These are phyloP conservation scores for Apiospora saccharicola DNA, from an alignment of 2,329 filamentous ascomycete genomes.

Conservation along the genomic window DNA sequence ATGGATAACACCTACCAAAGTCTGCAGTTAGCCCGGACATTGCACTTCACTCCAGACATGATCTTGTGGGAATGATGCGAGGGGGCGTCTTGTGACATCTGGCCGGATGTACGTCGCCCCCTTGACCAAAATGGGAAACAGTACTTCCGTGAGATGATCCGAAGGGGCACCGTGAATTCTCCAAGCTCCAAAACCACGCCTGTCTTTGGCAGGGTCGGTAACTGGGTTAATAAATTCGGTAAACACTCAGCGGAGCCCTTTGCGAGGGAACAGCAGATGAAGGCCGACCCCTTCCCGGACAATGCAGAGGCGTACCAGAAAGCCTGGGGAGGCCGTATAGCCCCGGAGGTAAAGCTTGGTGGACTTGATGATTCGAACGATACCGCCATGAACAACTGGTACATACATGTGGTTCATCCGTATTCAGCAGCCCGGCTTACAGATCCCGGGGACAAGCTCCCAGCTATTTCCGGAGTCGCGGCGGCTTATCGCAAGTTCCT, in stretches of 20 bases:
- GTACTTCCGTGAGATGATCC: background rate
- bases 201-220: too few relatives aligned
- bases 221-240: too few relatives aligned
- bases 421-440: background rate
- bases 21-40: background rate
- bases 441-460: background rate
- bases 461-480: background rate
- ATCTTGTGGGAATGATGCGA: background rate
- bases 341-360: too few relatives aligned
- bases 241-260: too few relatives aligned
- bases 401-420: background rate
- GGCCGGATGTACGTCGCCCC: background rate
- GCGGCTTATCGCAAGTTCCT: background rate
- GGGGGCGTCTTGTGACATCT: background rate
- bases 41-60: background rate
- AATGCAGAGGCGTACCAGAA: too few relatives aligned
- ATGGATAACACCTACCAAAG: too few relatives aligned
- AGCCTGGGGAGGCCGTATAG: too few relatives aligned
- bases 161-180: too few relatives aligned
- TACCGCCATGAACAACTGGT: background rate
- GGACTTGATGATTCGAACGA: background rate
- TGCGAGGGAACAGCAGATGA: too few relatives aligned
- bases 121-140: background rate
- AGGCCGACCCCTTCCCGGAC: too few relatives aligned
- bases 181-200: too few relatives aligned